phyloP scores from a whole-genome alignment of 306 rosid genomes.

The Sophora flavescens region DNA sequence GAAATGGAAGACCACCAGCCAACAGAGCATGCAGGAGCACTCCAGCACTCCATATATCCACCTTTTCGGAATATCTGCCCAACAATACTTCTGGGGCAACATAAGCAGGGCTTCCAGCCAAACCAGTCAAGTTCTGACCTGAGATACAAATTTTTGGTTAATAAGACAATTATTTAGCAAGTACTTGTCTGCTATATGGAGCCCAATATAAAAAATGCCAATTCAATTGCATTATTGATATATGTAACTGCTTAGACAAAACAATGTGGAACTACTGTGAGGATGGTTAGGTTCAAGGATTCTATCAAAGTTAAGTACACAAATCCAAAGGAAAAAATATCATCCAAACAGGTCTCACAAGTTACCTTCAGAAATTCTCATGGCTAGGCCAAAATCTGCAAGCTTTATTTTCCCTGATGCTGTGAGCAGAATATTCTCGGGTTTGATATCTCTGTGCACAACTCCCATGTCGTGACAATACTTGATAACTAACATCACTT shows the following conservation, averaged over 20 bases:
- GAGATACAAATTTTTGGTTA: conserved; percentile 43
- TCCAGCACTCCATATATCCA: conserved; percentile 99
- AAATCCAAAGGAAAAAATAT: neutral
- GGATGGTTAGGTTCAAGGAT: conserved; percentile 28
- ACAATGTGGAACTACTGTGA: conserved; percentile 14
- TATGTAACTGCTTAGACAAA: neutral
- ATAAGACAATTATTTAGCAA: conserved; percentile 41
- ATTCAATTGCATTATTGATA: conserved; percentile 19
- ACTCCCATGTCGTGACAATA: conserved; percentile 99
- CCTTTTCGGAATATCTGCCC: conserved; percentile 88
- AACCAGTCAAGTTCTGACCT: conserved; percentile 95
- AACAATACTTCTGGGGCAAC: conserved; percentile 95
- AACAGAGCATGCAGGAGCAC: conserved; percentile 92
- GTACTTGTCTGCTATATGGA: conserved; percentile 22
- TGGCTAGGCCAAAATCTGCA: conserved; percentile 98
- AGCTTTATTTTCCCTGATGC: conserved; percentile 89
- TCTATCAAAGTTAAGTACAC: conserved; percentile 6
- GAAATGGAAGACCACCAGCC: conserved; percentile 87
- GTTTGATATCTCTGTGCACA: conserved; percentile 96
- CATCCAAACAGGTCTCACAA: conserved; percentile 18
- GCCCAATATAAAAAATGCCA: neutral
- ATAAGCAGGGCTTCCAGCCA: conserved; percentile 99
- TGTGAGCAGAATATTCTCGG: conserved; percentile 93
- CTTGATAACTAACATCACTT: conserved; percentile 93
- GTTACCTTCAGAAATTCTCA: conserved; percentile 88